These are phyloP conservation scores for Panellus pusillus DNA, from an alignment of 768 basidiomycete species.

Conservation along the genomic window DNA sequence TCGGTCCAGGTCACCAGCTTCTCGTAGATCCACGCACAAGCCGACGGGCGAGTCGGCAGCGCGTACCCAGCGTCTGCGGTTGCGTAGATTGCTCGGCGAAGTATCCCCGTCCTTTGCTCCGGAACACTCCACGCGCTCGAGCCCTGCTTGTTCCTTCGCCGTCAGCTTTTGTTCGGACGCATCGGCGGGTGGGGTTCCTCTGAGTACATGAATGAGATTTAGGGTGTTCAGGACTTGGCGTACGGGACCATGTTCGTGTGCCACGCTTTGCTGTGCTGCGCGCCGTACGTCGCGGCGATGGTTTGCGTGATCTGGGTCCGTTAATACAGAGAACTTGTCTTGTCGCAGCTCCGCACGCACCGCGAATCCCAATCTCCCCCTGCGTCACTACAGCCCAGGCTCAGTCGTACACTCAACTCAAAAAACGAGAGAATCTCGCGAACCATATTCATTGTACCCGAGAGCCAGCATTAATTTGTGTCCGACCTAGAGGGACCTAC, in stretches of 20 bases:
- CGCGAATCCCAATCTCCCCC: constrained; percentile 49
- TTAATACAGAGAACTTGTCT: constrained; percentile 3
- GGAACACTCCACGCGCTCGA: neutral
- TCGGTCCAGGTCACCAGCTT: neutral
- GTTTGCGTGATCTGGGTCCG: constrained; percentile 26
- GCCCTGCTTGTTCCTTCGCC: neutral
- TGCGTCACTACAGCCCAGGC: constrained; percentile 38
- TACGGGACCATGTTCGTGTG: constrained; percentile 51
- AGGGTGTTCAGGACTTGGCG: neutral
- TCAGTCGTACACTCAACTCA: neutral
- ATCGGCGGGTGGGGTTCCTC: neutral
- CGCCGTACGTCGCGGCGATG: constrained; percentile 31
- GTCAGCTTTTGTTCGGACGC: neutral
- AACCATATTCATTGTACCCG: constrained; percentile 51
- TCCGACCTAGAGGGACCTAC: too few species aligned
- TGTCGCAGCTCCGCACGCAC: constrained; percentile 24
- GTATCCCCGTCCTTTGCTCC: neutral
- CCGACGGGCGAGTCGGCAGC: constrained; percentile 46
- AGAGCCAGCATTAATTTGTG: constrained; percentile 50
- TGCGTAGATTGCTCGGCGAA: neutral
- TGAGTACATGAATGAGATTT: neutral
- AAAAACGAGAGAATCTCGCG: neutral
- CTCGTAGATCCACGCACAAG: constrained; percentile 36
- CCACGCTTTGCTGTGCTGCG: constrained; percentile 48
- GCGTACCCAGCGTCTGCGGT: constrained; percentile 8